These are phyloP conservation scores for Tulasnella sp. DNA, from an alignment of 768 basidiomycete species.

Conservation along the genomic window DNA sequence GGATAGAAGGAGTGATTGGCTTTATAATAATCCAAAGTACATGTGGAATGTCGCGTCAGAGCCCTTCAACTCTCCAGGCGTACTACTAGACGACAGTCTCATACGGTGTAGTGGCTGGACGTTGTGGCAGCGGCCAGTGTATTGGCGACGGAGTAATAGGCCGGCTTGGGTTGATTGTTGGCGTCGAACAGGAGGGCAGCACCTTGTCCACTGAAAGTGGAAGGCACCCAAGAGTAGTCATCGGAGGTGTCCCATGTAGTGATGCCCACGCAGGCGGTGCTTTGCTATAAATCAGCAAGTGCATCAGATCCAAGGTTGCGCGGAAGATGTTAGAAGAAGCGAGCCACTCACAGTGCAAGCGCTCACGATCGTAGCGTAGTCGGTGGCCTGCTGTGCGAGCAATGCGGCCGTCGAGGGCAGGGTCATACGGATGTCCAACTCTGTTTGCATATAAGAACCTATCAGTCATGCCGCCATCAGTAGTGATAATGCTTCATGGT, in stretches of 20 bases:
- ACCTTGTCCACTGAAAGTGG: conserved; percentile 25
- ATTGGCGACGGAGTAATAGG: not conserved
- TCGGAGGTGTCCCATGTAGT: conserved; percentile 37
- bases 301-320: not conserved
- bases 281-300: not conserved
- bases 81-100: no score
- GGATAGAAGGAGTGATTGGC: no score
- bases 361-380: conserved; percentile 45
- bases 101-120: not conserved
- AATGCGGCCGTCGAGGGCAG: conserved; percentile 40
- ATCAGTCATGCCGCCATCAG: no score
- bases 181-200: not conserved
- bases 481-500: not conserved
- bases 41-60: no score
- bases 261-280: not conserved
- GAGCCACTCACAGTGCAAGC: conserved; percentile 37
- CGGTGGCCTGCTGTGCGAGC: conserved; percentile 44
- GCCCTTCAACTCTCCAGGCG: no score
- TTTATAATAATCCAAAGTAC: no score
- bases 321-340: not conserved
- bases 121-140: not conserved
- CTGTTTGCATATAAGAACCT: conserved; percentile 20
- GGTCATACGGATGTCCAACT: conserved; percentile 53
- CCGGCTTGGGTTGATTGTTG: not conserved
- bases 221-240: conserved; percentile 30